A percentile compares a stretch with the other conserved stretches of the same genome.
Conservation (phyloP, 2,329 filamentous ascomycete species). For the Aspergillus sojae region DNA sequence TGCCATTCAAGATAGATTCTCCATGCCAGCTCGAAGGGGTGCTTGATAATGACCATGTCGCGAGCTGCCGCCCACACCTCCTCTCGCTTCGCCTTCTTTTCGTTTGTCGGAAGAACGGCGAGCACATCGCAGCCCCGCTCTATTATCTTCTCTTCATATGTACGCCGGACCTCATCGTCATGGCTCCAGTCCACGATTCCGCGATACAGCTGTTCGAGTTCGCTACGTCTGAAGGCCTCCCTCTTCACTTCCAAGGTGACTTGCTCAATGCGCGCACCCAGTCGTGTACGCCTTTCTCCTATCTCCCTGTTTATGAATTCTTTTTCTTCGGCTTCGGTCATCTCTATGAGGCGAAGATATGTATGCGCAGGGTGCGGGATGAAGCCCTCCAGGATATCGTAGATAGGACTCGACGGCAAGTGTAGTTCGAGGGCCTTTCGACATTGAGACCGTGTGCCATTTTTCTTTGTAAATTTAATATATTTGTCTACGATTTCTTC, state of each 20-base stretch:
- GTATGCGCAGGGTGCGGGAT: conserved; percentile 78
- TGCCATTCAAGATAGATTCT: conserved; percentile 87
- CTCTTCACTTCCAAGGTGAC: conserved; percentile 86
- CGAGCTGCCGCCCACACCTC: conserved; percentile 76
- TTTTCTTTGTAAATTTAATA: conserved; percentile 69
- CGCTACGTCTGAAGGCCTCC: conserved; percentile 76
- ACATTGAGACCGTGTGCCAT: conserved; percentile 74
- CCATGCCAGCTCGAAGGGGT: conserved; percentile 89
- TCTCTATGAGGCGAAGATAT: conserved; percentile 79
- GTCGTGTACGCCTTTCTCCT: conserved; percentile 80
- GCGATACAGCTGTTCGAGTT: conserved; percentile 77
- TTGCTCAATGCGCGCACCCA: conserved; percentile 80
- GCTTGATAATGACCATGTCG: conserved; percentile 95
- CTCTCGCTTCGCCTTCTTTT: conserved; percentile 71
- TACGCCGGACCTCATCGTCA: conserved; percentile 80
- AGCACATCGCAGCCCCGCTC: conserved; percentile 79
- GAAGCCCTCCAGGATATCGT: conserved; percentile 79
- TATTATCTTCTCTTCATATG: conserved; percentile 88
- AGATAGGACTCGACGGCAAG: conserved; percentile 79
- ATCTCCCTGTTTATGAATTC: conserved; percentile 88
- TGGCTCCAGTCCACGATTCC: conserved; percentile 86
- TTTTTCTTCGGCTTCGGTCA: conserved; percentile 83
- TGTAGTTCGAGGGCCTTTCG: conserved; percentile 74
- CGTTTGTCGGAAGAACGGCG: conserved; percentile 64
- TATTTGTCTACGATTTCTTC: conserved; percentile 77